Base-by-base conservation (phyloP, 2,329 filamentous ascomycete genomes). In the Pyrenophora tritici-repentis region DNA sequence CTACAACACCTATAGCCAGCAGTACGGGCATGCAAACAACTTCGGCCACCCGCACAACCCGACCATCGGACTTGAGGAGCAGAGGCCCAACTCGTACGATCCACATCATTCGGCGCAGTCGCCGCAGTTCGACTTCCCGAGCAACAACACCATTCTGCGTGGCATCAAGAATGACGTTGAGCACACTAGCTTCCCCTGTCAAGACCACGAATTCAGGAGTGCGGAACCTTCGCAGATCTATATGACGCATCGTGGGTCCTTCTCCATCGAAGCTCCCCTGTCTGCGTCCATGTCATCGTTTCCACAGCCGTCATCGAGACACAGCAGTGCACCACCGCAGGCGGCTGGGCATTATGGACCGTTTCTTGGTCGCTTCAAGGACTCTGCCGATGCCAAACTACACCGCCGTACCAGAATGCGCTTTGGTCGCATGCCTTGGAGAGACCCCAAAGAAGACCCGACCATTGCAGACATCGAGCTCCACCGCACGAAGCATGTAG, bases 351-450 rank as follows among this genome's bases (percentile, higher is more conserved):
- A 39, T 13, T 72, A 67, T 36, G 38, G 40, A 2, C 46, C 63
- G 0, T 72, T 70, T 31, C 39, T 52, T 6, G 49, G 55, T 12
- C 39, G 53, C 0, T 72, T 72, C 31, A 17, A 14, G 4, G 42
- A 55, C 18, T 59, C 67, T 1, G 47, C 56, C 10, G 50, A 42
- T 13, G 68, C 70, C 12, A 62, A 63, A 36, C 24, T 47, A 2
- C 61, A 66, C 46, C 67, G 70, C 3, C 66, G 65, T 18, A 20
- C 46, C 9, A 58, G 42, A 8, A 68, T 66, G 22, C 61, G 63
- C 0, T 71, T 69, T 38, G 55, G 58, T 4, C 60, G 68, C 3
- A 45, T 56, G 12, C 66, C 70, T 1, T 69, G 71, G 44, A 56
- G 56, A 10, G 38, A 47, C 4, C 66, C 68, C 5, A 45, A 56